Evolutionary conservation across 306 rosid genomes (phyloP).

Genomic region (Malus orientalis): DNA sequence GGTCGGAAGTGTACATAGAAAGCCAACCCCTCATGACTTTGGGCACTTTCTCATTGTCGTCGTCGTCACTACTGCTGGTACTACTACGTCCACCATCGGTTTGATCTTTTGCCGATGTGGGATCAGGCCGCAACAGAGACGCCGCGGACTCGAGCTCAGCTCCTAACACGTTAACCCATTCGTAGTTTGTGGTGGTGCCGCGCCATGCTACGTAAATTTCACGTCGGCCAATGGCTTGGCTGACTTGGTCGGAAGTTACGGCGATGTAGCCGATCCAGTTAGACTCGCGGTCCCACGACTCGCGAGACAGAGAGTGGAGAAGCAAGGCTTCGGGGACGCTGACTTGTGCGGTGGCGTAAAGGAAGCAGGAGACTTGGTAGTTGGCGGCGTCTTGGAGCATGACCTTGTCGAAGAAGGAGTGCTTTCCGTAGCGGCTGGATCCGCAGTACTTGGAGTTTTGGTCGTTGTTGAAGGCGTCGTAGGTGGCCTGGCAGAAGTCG

Average conservation of each 20-base stretch:
- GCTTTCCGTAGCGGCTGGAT: conserved; percentile 49
- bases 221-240: conserved; percentile 33
- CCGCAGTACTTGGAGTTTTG: conserved; percentile 52
- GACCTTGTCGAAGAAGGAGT: conserved; percentile 48
- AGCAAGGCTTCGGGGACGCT: conserved; percentile 45
- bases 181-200: conserved; percentile 42
- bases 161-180: conserved; percentile 44
- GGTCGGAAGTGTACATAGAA: conserved; percentile 40
- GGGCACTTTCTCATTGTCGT: conserved; percentile 6
- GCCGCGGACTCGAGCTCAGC: conserved; percentile 21
- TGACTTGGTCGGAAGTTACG: conserved; percentile 32
- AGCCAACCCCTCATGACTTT: conserved; percentile 71
- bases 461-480: conserved; percentile 67
- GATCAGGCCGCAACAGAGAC: conserved; percentile 8
- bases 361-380: conserved; percentile 35
- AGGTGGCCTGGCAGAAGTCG: conserved; percentile 61
- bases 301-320: conserved; percentile 45
- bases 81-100: not conserved
- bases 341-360: conserved; percentile 54
- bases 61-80: not conserved
- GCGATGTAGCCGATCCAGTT: conserved; percentile 75
- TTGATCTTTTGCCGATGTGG: not conserved
- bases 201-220: conserved; percentile 62
- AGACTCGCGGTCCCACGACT: conserved; percentile 60
- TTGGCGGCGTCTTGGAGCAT: conserved; percentile 29